Evolutionary conservation across 2,329 filamentous ascomycete species (phyloP), one percentile per base, ranked within the genome.

Genomic region (Periglandula ipomoeae): DNA sequence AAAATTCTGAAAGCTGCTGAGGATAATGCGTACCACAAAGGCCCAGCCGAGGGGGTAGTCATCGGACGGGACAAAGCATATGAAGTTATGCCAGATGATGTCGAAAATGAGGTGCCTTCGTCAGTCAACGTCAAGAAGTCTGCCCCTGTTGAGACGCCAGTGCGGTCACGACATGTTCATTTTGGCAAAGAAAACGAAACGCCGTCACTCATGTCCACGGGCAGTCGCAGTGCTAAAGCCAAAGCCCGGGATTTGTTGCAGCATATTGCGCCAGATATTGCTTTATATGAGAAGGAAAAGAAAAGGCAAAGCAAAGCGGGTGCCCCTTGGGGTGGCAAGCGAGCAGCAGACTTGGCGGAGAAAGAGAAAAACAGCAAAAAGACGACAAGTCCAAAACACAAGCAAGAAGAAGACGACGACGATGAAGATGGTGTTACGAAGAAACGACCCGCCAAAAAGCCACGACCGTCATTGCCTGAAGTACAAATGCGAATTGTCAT

Each of bases 261-360:
- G 47, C 78, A 80, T 32, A 73, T 91, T 50, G 89, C 87, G 1
- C 79, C 84, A 0, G 93, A 98, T 61, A 89, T 97, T 59, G 85
- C 84, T 2, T 71, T 94, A 27, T 98, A 93, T 60, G 86, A 97
- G 61, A 95, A 93, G 62, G 93, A 98, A 68, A 89, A 80, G 71
- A 96, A 95, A 70, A 82, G 93, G 19, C 66, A 70, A 6, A 60
- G 62, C 52, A 80, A 75, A 54, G 67, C 71, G 44, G 71, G 62
- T 3, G 65, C 67, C 2, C 71, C 75, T 0, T 84, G 79, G 73
- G 81, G 81, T 22, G 81, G 81, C 20, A 83, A 81, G 58, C 72
- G 79, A 44, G 81, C 81, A 1, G 74, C 79, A 2, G 76, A 82
- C 48, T 65, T 71, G 50, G 70, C 78, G 17, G 80, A 84, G 49